phyloP scores from a whole-genome alignment of 495 filamentous ascomycete species.

The Penicillium mononematosum region DNA sequence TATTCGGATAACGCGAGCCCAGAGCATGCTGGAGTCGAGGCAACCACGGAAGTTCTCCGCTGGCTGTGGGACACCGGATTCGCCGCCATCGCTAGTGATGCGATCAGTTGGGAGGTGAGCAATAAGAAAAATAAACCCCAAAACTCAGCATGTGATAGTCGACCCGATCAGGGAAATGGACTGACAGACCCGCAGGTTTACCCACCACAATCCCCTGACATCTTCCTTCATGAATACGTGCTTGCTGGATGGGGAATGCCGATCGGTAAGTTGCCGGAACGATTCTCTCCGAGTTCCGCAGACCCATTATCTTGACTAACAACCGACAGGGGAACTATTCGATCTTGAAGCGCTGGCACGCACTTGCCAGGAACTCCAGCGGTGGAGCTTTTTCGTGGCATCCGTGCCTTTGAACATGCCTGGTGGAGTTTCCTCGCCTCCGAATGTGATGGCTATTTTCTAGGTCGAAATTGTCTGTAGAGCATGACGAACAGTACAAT shows the following conservation, averaged over 20 bases:
- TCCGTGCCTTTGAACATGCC: slow-evolving; percentile 54
- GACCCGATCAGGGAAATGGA: not conserved
- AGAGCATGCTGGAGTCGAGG: slow-evolving; percentile 44
- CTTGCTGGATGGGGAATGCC: slow-evolving; percentile 57
- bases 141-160: not conserved
- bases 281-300: not conserved
- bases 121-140: not conserved
- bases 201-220: slow-evolving; percentile 31
- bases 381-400: slow-evolving; percentile 56
- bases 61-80: slow-evolving; percentile 53
- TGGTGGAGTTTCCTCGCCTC: slow-evolving; percentile 51
- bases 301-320: slow-evolving; percentile 5
- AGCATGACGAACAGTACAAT: too few relatives aligned
- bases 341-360: slow-evolving; percentile 50
- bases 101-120: slow-evolving; percentile 45
- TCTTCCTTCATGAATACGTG: slow-evolving; percentile 52
- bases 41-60: slow-evolving; percentile 37
- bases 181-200: slow-evolving; percentile 29
- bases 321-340: slow-evolving; percentile 49
- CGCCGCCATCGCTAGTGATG: slow-evolving; percentile 52
- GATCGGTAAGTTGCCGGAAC: slow-evolving; percentile 40
- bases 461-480: slow-evolving; percentile 15
- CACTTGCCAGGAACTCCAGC: slow-evolving; percentile 41
- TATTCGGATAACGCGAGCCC: slow-evolving; percentile 29
- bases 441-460: slow-evolving; percentile 50